Percentiles rank a stretch among this genome's conserved stretches.
These are phyloP conservation scores for Neurospora sp. DNA, from an alignment of 495 filamentous ascomycete genomes.

Conservation along the genomic window DNA sequence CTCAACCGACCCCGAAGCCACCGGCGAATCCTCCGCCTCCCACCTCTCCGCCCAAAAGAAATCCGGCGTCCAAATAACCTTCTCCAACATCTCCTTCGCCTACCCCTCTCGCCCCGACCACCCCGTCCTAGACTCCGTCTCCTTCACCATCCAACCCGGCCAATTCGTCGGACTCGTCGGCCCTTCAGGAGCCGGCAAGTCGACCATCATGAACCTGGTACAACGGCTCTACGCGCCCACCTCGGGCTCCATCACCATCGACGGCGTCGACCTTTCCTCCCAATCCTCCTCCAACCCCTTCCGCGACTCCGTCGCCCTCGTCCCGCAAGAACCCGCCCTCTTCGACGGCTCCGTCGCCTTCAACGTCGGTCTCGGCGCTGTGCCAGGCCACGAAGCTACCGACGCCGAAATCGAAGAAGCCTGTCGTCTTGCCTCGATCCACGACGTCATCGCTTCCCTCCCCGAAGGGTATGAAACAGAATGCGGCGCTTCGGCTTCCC, in stretches of 20 bases:
- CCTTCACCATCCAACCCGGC: slow-evolving; percentile 49
- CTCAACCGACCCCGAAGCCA: slow-evolving; percentile 11
- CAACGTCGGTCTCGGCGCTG: slow-evolving; percentile 45
- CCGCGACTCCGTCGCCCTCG: slow-evolving; percentile 44
- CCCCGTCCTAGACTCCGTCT: slow-evolving; percentile 37
- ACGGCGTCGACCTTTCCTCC: slow-evolving; percentile 38
- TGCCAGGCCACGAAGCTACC: slow-evolving; percentile 27
- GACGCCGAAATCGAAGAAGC: slow-evolving; percentile 44
- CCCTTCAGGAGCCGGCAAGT: slow-evolving; percentile 61
- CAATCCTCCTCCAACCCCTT: too few species aligned
- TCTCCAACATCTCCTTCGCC: slow-evolving; percentile 45
- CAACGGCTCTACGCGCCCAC: slow-evolving; percentile 52
- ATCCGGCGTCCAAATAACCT: slow-evolving; percentile 40
- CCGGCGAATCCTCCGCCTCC: slow-evolving; percentile 56
- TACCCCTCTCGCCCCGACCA: slow-evolving; percentile 47
- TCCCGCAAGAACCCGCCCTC: slow-evolving; percentile 51
- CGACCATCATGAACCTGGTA: slow-evolving; percentile 53
- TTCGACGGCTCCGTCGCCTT: slow-evolving; percentile 43
- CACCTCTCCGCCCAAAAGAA: slow-evolving; percentile 30
- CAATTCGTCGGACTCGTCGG: slow-evolving; percentile 61
- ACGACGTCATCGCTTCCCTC: slow-evolving; percentile 44
- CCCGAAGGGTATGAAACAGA: slow-evolving; percentile 55
- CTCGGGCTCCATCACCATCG: slow-evolving; percentile 41
- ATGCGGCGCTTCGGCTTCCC: slow-evolving; percentile 38
- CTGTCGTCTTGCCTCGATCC: slow-evolving; percentile 48